These are phyloP conservation scores for Centella asiatica DNA, from an alignment of 129 eudicot genomes.

Conservation along the genomic window DNA sequence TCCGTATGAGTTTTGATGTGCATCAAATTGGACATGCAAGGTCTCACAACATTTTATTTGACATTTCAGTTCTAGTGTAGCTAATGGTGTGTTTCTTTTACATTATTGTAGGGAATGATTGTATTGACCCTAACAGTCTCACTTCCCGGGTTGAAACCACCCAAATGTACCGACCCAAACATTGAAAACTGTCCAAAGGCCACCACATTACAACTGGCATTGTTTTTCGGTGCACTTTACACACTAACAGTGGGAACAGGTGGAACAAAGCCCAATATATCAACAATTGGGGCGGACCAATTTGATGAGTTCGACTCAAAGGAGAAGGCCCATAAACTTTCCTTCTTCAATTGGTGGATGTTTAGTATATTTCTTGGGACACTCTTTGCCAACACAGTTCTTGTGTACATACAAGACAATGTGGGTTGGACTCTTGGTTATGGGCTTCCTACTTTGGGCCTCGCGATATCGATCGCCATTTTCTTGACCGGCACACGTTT, in stretches of 20 bases:
- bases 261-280: slow-evolving; percentile 83
- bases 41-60: no score
- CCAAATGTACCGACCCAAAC: slow-evolving; percentile 35
- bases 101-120: slow-evolving; percentile 46
- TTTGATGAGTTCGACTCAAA: slow-evolving; percentile 70
- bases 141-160: slow-evolving; percentile 50
- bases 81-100: neutral
- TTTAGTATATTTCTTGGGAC: slow-evolving; percentile 67
- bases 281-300: slow-evolving; percentile 86
- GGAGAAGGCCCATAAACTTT: slow-evolving; percentile 62
- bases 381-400: slow-evolving; percentile 57
- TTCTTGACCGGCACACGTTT: slow-evolving; percentile 55
- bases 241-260: slow-evolving; percentile 72
- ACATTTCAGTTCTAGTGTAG: no score
- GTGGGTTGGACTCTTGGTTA: slow-evolving; percentile 92
- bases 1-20: no score
- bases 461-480: slow-evolving; percentile 36
- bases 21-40: no score
- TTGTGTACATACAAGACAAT: slow-evolving; percentile 75
- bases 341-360: slow-evolving; percentile 94
- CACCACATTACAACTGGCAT: slow-evolving; percentile 45
- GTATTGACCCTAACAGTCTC: slow-evolving; percentile 69
- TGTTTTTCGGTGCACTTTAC: slow-evolving; percentile 61
- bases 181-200: slow-evolving; percentile 43
- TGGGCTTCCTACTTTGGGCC: slow-evolving; percentile 65